phyloP scores from a whole-genome alignment of 495 filamentous ascomycete species.

The Cercophora newfieldiana region DNA sequence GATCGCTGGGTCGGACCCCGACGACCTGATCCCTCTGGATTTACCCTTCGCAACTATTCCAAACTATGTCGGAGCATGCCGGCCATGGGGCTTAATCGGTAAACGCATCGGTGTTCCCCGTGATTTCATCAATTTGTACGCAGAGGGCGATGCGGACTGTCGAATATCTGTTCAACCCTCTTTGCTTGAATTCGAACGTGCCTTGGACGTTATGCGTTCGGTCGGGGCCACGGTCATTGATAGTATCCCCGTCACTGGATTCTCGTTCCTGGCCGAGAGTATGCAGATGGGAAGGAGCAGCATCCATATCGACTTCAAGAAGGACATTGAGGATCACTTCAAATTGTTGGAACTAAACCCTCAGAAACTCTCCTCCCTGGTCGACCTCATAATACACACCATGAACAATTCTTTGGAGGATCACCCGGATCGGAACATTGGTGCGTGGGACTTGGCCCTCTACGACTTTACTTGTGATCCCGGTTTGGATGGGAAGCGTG shows the following conservation, averaged over 20 bases:
- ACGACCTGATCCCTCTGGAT: slow-evolving; percentile 47
- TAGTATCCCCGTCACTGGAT: slow-evolving; percentile 13
- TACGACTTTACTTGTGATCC: too few species aligned
- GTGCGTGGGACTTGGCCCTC: slow-evolving; percentile 39
- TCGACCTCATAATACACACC: neutral
- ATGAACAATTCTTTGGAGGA: slow-evolving; percentile 13
- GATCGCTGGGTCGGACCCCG: slow-evolving; percentile 56
- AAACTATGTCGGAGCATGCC: slow-evolving; percentile 46
- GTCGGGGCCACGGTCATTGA: slow-evolving; percentile 41
- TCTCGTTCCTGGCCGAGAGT: neutral
- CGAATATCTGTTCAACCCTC: neutral
- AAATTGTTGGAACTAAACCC: slow-evolving; percentile 15
- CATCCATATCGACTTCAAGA: too few species aligned
- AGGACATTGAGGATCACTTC: too few species aligned
- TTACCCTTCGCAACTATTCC: slow-evolving; percentile 44
- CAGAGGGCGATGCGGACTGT: too few species aligned
- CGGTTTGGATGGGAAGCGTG: neutral
- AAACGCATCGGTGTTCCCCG: slow-evolving; percentile 62
- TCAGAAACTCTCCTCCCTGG: neutral
- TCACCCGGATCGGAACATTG: slow-evolving; percentile 37
- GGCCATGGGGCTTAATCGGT: slow-evolving; percentile 60
- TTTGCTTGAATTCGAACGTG: slow-evolving; percentile 15
- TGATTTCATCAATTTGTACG: slow-evolving; percentile 27
- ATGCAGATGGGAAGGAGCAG: too few species aligned
- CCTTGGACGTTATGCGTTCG: slow-evolving; percentile 31